Conservation (phyloP, 805 yeast genomes). For the Priceomyces melissophilus region DNA sequence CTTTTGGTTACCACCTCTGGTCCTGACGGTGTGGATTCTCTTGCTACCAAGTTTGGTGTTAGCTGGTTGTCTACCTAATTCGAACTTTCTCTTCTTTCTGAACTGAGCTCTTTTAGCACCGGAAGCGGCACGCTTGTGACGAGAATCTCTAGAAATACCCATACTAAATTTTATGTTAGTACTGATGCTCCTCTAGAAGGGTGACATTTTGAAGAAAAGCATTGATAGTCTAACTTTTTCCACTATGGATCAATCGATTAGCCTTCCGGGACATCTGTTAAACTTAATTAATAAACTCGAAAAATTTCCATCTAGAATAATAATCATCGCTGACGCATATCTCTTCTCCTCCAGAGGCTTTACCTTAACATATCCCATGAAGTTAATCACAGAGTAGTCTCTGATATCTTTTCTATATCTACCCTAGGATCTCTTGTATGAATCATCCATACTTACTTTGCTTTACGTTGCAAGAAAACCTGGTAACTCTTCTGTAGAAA, state of each 20-base stretch:
- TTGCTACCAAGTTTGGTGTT: slow-evolving; percentile 98
- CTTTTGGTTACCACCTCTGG: slow-evolving; percentile 99
- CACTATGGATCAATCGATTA: no score
- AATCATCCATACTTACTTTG: slow-evolving; percentile 2
- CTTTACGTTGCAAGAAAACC: slow-evolving; percentile 3
- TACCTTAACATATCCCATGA: no score
- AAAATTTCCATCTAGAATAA: neutral
- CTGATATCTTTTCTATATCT: neutral
- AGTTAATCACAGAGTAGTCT: no score
- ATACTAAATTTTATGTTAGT: slow-evolving; percentile 44
- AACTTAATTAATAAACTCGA: neutral
- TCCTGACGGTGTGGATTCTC: slow-evolving; percentile 98
- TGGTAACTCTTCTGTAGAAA: neutral
- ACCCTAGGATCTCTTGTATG: slow-evolving; percentile 3
- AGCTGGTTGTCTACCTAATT: slow-evolving; percentile 99
- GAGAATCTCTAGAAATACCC: slow-evolving; percentile 99
- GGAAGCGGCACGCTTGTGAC: slow-evolving; percentile 99
- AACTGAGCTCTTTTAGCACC: slow-evolving; percentile 99
- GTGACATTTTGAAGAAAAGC: neutral
- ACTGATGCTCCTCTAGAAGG: neutral
- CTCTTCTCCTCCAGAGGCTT: neutral
- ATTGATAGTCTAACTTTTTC: no score
- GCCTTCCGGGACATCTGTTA: neutral
- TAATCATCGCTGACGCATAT: slow-evolving; percentile 1
- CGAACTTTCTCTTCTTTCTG: slow-evolving; percentile 99